These are phyloP conservation scores for Gaeumannomyces tritici DNA, from an alignment of 2,329 filamentous ascomycete genomes.

Conservation along the genomic window DNA sequence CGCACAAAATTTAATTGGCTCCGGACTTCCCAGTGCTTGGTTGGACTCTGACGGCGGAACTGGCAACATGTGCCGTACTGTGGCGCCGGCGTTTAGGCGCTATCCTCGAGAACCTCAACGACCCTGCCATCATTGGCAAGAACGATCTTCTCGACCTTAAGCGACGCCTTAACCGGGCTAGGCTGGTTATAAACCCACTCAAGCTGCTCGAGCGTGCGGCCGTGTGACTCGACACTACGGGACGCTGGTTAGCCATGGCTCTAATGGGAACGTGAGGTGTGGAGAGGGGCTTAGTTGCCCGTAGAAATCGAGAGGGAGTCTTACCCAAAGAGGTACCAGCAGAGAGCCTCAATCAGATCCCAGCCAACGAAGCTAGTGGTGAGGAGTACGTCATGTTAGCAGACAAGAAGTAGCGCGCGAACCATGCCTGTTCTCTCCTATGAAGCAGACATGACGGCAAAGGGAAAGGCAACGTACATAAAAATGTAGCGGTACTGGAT, in stretches of 20 bases:
- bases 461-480: background rate
- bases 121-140: constrained; percentile 34
- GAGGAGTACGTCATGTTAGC: background rate
- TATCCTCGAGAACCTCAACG: constrained; percentile 30
- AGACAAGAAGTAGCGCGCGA: background rate
- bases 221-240: constrained; percentile 35
- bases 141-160: constrained; percentile 35
- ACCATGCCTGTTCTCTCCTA: background rate
- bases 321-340: constrained; percentile 37
- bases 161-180: constrained; percentile 38
- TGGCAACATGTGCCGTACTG: background rate
- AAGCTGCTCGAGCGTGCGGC: constrained; percentile 37
- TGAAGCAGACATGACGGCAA: background rate
- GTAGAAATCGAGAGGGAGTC: constrained; percentile 6
- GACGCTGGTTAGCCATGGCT: background rate
- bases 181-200: constrained; percentile 40
- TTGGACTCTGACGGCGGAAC: too few species aligned
- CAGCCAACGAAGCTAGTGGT: constrained; percentile 30
- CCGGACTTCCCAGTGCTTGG: too few species aligned
- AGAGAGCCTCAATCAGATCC: constrained; percentile 30
- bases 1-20: too few species aligned
- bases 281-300: background rate
- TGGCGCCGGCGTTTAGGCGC: background rate
- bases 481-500: constrained; percentile 3
- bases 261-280: background rate